Evolutionary conservation across 148 eudicot genomes (phyloP), one percentile per base, ranked within the genome.

Genomic region (Nepenthes gracilis): DNA sequence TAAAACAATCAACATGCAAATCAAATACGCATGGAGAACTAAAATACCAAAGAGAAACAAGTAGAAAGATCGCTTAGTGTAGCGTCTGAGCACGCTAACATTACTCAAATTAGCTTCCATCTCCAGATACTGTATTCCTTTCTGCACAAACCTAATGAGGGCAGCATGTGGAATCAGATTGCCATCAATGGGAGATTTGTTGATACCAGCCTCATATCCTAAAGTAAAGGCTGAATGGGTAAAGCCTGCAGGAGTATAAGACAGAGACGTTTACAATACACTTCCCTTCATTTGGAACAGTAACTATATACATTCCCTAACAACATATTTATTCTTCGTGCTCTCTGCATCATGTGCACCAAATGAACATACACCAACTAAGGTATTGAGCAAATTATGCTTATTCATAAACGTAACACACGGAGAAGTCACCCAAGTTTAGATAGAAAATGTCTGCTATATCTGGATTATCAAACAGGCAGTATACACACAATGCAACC

Each of bases 61-160:
- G 50, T 38, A 1, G 35, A 64, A 50, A 67, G 67, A 75, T 61
- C 23, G 23, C 38, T 36, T 36, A 60, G 40, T 14, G 5, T 37
- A 59, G 58, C 34, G 7, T n/a, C 14, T 38, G 73, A 66, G 72
- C 61, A 73, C 57, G 62, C 85, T 65, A 54, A 83, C 88, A 73
- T 73, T 78, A 70, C 71, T 80, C 82, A 85, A 60, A 60, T 85
- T 85, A 13, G 88, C 88, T 79, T 85, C 88, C 86, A 88, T 69
- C 71, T 88, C 96, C 49, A 80, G 64, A 71, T 78, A 88, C 66
- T 79, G 92, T 54, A 88, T 64, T 73, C 96, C 96, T 67, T 82
- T 82, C 64, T 83, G 91, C 35, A 88, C 71, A 64, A 85, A 65
- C 49, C 74, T 85, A 51, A 88, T 70, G 9, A 88, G 83, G 64